Percentiles rank a stretch among this genome's conserved stretches.
phyloP scores from a whole-genome alignment of 2,329 filamentous ascomycete genomes.

The Dactylellina sp. region DNA sequence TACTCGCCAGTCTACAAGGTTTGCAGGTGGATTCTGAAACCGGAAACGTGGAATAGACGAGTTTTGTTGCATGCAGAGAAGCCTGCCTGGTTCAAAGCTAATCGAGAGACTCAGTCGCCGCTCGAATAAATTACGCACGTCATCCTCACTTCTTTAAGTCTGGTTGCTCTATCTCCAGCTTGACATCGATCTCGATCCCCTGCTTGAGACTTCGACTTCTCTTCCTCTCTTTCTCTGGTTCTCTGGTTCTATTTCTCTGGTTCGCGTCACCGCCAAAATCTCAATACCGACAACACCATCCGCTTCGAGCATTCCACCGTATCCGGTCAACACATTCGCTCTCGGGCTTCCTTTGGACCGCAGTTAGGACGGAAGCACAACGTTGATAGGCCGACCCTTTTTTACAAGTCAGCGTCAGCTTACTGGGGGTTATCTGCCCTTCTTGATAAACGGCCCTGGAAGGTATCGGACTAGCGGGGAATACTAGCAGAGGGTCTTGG shows the following conservation, averaged over 20 bases:
- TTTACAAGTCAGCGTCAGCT: conserved; percentile 27
- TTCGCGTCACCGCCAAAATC: not conserved
- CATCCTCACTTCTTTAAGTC: conserved; percentile 20
- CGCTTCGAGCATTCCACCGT: not conserved
- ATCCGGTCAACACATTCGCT: conserved; percentile 22
- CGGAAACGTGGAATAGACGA: conserved; percentile 56
- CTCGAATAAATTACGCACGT: conserved; percentile 54
- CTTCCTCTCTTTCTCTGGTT: not conserved
- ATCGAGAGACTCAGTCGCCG: conserved; percentile 2
- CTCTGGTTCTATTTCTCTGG: too few relatives aligned
- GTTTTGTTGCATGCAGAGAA: conserved; percentile 45
- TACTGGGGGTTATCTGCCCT: conserved; percentile 22
- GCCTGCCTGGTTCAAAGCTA: conserved; percentile 7
- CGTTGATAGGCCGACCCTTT: conserved; percentile 21
- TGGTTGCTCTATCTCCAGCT: not conserved
- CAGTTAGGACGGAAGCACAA: not conserved
- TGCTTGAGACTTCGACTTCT: too few relatives aligned
- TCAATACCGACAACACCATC: not conserved
- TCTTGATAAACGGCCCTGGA: conserved; percentile 8
- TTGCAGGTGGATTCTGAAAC: conserved; percentile 50
- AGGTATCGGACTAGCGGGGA: not conserved
- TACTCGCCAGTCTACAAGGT: conserved; percentile 41
- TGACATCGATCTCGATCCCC: not conserved
- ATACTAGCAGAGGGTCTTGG: not conserved
- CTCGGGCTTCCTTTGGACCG: conserved; percentile 8